A percentile compares a stretch with the other conserved stretches of the same genome.
phyloP scores from a whole-genome alignment of 257 asterid species.

The Salvia splendens region DNA sequence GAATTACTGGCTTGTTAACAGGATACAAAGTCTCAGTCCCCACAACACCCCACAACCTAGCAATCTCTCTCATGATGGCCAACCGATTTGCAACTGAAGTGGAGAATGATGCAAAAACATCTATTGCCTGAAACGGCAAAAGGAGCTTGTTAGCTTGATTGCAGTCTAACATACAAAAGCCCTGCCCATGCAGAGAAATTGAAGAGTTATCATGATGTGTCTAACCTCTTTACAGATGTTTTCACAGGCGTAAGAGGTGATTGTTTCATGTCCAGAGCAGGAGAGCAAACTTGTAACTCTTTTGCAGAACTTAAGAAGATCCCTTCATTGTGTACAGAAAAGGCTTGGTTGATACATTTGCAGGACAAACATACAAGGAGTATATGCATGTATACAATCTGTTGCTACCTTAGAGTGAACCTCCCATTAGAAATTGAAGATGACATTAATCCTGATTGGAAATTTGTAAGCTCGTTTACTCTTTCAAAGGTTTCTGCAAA shows the following conservation, averaged over 20 bases:
- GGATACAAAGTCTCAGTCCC: slow-evolving; percentile 64
- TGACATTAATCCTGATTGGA: slow-evolving; percentile 46
- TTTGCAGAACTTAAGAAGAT: slow-evolving; percentile 90
- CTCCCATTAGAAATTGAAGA: slow-evolving; percentile 55
- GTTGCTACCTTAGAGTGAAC: slow-evolving; percentile 72
- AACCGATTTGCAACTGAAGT: slow-evolving; percentile 70
- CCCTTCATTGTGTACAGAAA: slow-evolving; percentile 51
- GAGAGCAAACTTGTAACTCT: slow-evolving; percentile 59
- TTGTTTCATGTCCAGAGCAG: slow-evolving; percentile 40
- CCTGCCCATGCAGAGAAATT: slow-evolving; percentile 3
- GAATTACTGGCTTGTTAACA: slow-evolving; percentile 67
- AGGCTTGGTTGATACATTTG: slow-evolving; percentile 28
- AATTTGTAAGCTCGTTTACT: slow-evolving; percentile 56
- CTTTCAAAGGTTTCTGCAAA: slow-evolving; percentile 68
- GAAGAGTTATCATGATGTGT: slow-evolving; percentile 20
- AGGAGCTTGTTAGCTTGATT: slow-evolving; percentile 9
- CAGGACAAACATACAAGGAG: slow-evolving; percentile 5
- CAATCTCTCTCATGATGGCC: slow-evolving; percentile 71
- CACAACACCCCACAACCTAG: slow-evolving; percentile 61
- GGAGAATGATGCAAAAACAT: slow-evolving; percentile 79
- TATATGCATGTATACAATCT: neutral
- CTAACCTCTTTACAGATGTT: slow-evolving; percentile 74
- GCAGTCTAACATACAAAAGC: slow-evolving; percentile 18
- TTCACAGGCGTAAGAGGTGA: slow-evolving; percentile 50
- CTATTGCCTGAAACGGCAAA: slow-evolving; percentile 67